Base-by-base conservation (phyloP, 495 filamentous ascomycete species). In the Penicillium roqueforti region DNA sequence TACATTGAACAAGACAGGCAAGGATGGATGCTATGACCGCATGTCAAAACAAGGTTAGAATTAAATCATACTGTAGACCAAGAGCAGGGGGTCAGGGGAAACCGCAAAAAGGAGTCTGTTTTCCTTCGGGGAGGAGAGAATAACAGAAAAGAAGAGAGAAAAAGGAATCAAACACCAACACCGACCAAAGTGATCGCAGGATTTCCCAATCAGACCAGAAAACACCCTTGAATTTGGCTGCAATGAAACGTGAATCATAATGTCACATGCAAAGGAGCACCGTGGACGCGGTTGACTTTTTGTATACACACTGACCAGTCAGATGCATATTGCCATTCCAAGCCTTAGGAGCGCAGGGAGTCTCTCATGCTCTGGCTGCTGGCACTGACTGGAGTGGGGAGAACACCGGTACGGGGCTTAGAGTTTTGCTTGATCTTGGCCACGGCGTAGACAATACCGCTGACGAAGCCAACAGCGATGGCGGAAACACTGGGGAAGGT, bases 301-400 rank as follows among this genome's bases (percentile, higher is more conserved):
- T 23, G 40, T 44, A 23, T 45, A 47, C 41, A 45, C 53, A 37
- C 51, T 54, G 51, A 47, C 51, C 51, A 54, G 51, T 54, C 51
- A 54, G 51, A 37, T 28, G 40, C 40, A 54, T 45, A 50, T 10
- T 28, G 32, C 32, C 47, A 31, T 34, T 13, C 22, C 18, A 31
- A 10, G 31, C 18, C 48, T 66, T 59, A 82, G 53, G 78, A 80
- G 56, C 83, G 83, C 57, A 88, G 75, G n/a, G 81, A 88, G 68
- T 97, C 92, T 60, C 89, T 80, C 80, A 87, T 92, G 74, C 92
- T 96, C 70, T 90, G 87, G 56, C 86, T 87, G 76, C 91, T 96
- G 22, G 92, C 91, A 69, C 91, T 96, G 75, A 93, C 88, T 2
- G 83, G 83, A 14, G 81, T 87, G 3, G 92, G 91, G 37, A 95